Evolutionary conservation across 164 flowering plant genomes (phyloP), one percentile per base, ranked within the genome.

Genomic region (Sedum album): DNA sequence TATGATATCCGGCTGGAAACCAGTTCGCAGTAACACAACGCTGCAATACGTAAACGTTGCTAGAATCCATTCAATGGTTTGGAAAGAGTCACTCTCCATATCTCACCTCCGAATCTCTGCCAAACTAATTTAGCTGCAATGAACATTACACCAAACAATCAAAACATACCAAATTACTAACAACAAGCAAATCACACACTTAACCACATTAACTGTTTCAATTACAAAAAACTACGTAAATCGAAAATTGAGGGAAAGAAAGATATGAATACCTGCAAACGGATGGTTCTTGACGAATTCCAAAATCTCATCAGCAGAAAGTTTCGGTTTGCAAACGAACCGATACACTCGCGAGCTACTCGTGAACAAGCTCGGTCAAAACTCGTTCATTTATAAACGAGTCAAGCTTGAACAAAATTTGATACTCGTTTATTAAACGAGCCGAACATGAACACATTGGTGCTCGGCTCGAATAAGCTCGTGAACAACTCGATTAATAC

Each of bases 291-390:
- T 85, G 72, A 81, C 80, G 53, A 88, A 92, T 70, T 84, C 77
- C 63, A 87, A 85, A 68, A 92, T 85, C 55, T 88, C 87, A 69
- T 88, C 89, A 65, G 96, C 96, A 18, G 88, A 82, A 79, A 93
- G 85, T n/a, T 96, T 95, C 15, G 11, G 15, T 35, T 35, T 35
- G 38, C 38, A 35, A n/a, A n/a, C n/a, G n/a, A n/a, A n/a, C n/a
- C n/a, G n/a, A n/a, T n/a, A n/a, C n/a, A n/a, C n/a, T n/a, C n/a
- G n/a, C n/a, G n/a, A n/a, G n/a, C n/a, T n/a, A n/a, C n/a, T n/a
- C n/a, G n/a, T n/a, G n/a, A n/a, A n/a, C n/a, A n/a, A n/a, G n/a
- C n/a, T n/a, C n/a, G n/a, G n/a, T n/a, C n/a, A n/a, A n/a, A n/a
- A n/a, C n/a, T n/a, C n/a, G n/a, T n/a, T n/a, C n/a, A n/a, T n/a